Evolutionary conservation across 2,329 filamentous ascomycete species (phyloP), one percentile per base, ranked within the genome.

Genomic region (Aspergillus clavatus): DNA sequence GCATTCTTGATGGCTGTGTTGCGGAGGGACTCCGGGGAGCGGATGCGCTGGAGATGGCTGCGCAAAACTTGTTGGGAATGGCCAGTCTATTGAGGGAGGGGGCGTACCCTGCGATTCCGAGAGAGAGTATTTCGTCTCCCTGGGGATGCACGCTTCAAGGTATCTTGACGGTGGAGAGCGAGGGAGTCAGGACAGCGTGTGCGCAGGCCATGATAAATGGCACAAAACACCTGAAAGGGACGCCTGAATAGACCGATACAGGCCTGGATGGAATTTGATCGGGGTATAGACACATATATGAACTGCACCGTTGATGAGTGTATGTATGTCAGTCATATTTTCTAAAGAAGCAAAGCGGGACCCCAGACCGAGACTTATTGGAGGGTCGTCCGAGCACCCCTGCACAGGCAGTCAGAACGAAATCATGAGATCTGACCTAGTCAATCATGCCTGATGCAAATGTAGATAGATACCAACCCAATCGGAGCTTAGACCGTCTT

Each of bases 111-210:
- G 79, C 80, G 5, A 64, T 81, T 36, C 59, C 83, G 40, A 70
- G 77, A 50, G 81, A 83, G 54, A 82, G 80, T 65, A 78, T 83
- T 2, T 75, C 72, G 11, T 82, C 80, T 7, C 81, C 81, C 0
- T 77, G 78, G 16, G 80, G 81, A 0, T 83, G 80, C 62, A 83
- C 81, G 1, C 81, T 82, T 50, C 78, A 77, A 19, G 80, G 80
- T 0, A 59, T 84, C 47, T 60, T 81, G 56, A 76, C 78, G 14
- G 64, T 84, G 14, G 80, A 83, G 62, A 78, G 80, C 54, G 76
- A 75, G 0, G 72, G 69, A 1, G 72, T 80, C n/a, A 69, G 79
- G 54, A 77, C 77, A 0, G 70, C 72, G 4, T 71, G 81, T 33
- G 71, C 77, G 1, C 73, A 75, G 48, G 76, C 77, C 12, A 72